phyloP scores from a whole-genome alignment of 208 protist genomes.

The Crithidia acanthocephali region DNA sequence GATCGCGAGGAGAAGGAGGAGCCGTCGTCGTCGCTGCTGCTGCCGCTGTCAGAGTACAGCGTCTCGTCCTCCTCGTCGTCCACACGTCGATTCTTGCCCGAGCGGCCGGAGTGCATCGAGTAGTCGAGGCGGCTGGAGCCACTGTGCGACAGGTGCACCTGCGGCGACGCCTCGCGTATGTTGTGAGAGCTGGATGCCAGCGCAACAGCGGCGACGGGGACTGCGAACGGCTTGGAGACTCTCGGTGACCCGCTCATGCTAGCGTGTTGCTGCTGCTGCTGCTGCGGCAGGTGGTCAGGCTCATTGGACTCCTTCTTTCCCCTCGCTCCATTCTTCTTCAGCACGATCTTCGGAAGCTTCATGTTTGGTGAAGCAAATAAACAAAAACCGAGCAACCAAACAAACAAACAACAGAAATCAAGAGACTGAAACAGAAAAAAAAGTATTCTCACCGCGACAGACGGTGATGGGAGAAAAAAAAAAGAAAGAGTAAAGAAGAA shows the following conservation, averaged over 20 bases:
- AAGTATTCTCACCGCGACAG: too few species aligned
- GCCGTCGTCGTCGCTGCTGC: not conserved
- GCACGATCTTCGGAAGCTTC: conserved; percentile 15
- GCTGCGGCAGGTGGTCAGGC: not conserved
- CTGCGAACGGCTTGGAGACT: not conserved
- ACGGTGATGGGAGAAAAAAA: too few species aligned
- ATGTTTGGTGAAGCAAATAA: not conserved
- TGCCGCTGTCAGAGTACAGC: not conserved
- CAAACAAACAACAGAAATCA: too few species aligned
- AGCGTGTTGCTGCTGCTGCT: too few species aligned
- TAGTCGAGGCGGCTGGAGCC: not conserved
- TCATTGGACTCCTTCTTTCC: not conserved
- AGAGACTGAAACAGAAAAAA: too few species aligned
- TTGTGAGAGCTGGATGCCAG: not conserved
- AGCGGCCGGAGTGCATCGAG: conserved; percentile 1
- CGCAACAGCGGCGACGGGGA: not conserved
- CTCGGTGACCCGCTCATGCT: too few species aligned
- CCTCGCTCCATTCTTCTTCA: conserved; percentile 1
- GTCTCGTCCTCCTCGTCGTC: conserved; percentile 1
- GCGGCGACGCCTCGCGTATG: not conserved
- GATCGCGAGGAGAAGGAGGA: conserved; percentile 8
- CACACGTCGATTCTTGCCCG: not conserved
- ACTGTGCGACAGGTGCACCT: not conserved
- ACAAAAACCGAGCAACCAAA: too few species aligned
- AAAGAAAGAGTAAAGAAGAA: too few species aligned